phyloP scores from a whole-genome alignment of 2,329 filamentous ascomycete species.

The Chalaropsis thielavioides region DNA sequence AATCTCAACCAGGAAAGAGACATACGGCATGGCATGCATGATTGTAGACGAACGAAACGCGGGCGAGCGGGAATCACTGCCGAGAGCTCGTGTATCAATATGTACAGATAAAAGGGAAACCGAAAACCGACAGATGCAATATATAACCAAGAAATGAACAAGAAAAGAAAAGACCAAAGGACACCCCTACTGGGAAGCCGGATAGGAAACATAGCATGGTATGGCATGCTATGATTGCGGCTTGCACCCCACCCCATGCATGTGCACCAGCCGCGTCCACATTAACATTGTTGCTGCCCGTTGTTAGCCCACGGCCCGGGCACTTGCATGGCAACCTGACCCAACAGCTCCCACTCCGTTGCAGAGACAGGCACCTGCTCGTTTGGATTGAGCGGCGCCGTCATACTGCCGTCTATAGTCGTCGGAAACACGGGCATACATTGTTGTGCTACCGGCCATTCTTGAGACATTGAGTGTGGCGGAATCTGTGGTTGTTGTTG shows the following conservation, averaged over 20 bases:
- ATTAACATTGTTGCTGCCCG: constrained; percentile 2
- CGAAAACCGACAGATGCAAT: too few relatives aligned
- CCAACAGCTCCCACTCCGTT: background rate
- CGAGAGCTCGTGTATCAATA: too few relatives aligned
- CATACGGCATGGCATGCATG: too few relatives aligned
- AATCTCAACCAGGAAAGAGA: too few relatives aligned
- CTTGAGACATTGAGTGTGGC: background rate
- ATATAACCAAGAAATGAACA: background rate
- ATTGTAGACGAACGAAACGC: too few relatives aligned
- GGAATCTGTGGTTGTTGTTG: background rate
- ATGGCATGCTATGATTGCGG: too few relatives aligned
- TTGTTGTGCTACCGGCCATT: constrained; percentile 1
- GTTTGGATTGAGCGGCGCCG: background rate
- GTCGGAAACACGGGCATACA: constrained; percentile 7
- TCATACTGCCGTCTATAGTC: background rate
- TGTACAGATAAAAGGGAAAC: too few relatives aligned
- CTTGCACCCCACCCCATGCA: background rate
- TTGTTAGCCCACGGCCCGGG: background rate
- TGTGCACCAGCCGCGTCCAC: background rate
- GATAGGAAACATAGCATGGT: background rate
- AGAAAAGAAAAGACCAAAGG: background rate
- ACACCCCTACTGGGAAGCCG: background rate
- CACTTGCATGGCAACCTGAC: background rate
- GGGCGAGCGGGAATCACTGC: too few relatives aligned
- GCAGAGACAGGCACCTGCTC: background rate